Evolutionary conservation across 2,329 filamentous ascomycete genomes (phyloP), one percentile per base, ranked within the genome.

Genomic region (Ciborinia camelliae): DNA sequence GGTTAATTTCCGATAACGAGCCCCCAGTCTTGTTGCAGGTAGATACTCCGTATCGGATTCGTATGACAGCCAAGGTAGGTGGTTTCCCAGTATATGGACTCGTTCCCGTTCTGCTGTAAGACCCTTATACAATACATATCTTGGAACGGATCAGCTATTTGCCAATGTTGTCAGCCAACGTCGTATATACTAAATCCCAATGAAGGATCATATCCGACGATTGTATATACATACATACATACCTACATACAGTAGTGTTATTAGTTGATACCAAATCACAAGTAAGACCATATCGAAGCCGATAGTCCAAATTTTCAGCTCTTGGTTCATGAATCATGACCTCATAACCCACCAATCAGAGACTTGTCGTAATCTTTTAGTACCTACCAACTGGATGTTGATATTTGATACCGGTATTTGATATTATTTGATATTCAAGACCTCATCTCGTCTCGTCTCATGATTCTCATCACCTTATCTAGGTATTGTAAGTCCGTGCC

Each of bases 1-100:
- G 52, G 23, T 50, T 63, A 50, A 63, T 63, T 63, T 58, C 52
- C 61, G 61, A 48, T 41, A 50, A 47, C 20, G 54, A 58, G 28
- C 28, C 41, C 28, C 28, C n/a, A 48, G 54, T 35, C 54, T 30
- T 58, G 41, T 58, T 58, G 30, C 41, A 58, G 54, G 39, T 32
- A 58, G 37, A 55, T n/a, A 39, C 20, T 32, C 18, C 20, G 30
- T 45, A 57, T 58, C 10, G 39, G 8, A 35, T 14, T 41, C 30
- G 3, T 58, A 41, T 45, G 14, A n/a, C 26, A 37, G 32, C 37
- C 18, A 47, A 14, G 20, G 26, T 45, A 45, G 28, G 14, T 47
- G 28, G 14, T 47, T 30, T 58, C 41, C 30, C 39, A 28, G 15
- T 55, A 20, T 39, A 41, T 32, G 59, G 28, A 41, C n/a, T 28